Evolutionary conservation across 331 rosid genomes (phyloP), one percentile per base, ranked within the genome.

Genomic region (Spiraea crenata): DNA sequence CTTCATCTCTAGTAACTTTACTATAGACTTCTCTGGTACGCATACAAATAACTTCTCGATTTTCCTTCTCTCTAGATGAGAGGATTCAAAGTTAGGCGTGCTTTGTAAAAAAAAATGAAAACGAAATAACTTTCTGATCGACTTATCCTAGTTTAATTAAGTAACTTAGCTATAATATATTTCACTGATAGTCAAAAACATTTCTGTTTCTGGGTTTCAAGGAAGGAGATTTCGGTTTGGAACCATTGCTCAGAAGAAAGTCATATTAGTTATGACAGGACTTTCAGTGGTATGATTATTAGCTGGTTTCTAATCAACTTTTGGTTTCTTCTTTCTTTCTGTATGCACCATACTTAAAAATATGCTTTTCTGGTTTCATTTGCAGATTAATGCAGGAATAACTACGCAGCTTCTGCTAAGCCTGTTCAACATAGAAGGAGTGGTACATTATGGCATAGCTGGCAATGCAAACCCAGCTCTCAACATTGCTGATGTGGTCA

Each of bases 371-470:
- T 19, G 16, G 7, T 35, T 15, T 55, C 7, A 38, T 5, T n/a
- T 39, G n/a, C 31, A 88, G 93, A 85, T 83, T 54, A 83, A 85
- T 73, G 86, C 93, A 72, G 90, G 78, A 4, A 81, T 81, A 63
- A 85, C 87, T 2, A 85, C 85, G 6, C 90, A 81, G 69, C 87
- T 85, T 65, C 38, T 88, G 25, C 41, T 85, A 70, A 83, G 85
- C 81, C 55, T 85, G 1, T 88, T 88, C 82, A 0, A 37, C 0
- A 63, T 83, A 40, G 81, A 85, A 37, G 93, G 93, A 75, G 87
- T 88, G 16, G 85, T 85, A 25, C 92, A 87, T 79, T 83, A 81
- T 65, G 90, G 92, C 10, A 85, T 79, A 34, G 90, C 90, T 49
- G 92, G 88, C 17, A 85, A 83, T 63, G 92, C 90, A 67, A 87